Evolutionary conservation across 176 grass and related monocot genomes (phyloP).

Genomic region (Otatea glauca): DNA sequence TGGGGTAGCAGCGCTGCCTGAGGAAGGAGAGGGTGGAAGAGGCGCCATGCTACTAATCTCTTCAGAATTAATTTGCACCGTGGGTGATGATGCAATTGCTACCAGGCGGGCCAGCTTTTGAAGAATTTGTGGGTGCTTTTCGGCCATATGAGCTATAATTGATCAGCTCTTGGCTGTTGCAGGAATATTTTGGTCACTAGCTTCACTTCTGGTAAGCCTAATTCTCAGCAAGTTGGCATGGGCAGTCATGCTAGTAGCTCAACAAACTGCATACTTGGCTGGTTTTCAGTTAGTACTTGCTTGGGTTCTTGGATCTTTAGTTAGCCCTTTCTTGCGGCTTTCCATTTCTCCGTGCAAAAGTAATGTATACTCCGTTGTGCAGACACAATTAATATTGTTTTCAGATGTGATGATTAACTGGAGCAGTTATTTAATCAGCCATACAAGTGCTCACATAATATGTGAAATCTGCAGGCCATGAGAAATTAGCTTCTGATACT

Average conservation of each 20-base stretch:
- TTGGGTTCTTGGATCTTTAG: not conserved
- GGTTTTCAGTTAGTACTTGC: not conserved
- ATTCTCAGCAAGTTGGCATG: slow-evolving; percentile 11
- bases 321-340: not conserved
- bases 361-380: too few species aligned
- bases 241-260: slow-evolving; percentile 31
- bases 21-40: slow-evolving; percentile 33
- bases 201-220: slow-evolving; percentile 41
- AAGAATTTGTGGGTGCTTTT: not conserved
- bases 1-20: slow-evolving; percentile 15
- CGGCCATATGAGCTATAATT: not conserved
- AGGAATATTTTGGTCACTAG: slow-evolving; percentile 8
- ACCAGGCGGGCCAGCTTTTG: slow-evolving; percentile 15
- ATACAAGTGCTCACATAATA: not conserved
- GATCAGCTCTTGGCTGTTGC: slow-evolving; percentile 7
- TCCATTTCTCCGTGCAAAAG: not conserved
- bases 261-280: slow-evolving; percentile 39
- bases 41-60: slow-evolving; percentile 36
- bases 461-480: not conserved
- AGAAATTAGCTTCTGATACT: too few species aligned
- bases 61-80: not conserved
- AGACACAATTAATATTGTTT: too few species aligned
- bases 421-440: not conserved
- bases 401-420: not conserved
- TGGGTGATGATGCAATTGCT: not conserved